Conservation (phyloP, 306 rosid genomes). For the Dryas octopetala region DNA sequence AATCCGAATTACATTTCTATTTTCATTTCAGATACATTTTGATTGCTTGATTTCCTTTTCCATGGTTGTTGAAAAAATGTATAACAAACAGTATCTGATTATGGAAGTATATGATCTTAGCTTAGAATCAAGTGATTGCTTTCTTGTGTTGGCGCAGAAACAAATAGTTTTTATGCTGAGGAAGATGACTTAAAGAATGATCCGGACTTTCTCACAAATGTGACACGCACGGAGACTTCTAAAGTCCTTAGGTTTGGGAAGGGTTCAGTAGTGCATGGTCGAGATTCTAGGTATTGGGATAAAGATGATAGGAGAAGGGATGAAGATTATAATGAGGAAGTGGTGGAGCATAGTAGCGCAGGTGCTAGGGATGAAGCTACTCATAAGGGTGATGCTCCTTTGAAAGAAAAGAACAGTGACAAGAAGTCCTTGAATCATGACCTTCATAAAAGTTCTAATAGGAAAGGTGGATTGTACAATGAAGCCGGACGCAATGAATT, state of each 20-base stretch:
- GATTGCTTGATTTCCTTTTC: slow-evolving; percentile 3
- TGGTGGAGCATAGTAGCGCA: slow-evolving; percentile 38
- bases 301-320: slow-evolving; percentile 96
- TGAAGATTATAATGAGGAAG: slow-evolving; percentile 74
- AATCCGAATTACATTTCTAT: neutral
- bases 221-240: slow-evolving; percentile 63
- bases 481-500: slow-evolving; percentile 96
- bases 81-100: neutral
- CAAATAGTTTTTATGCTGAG: slow-evolving; percentile 39
- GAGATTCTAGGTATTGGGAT: slow-evolving; percentile 98
- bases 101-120: slow-evolving; percentile 2
- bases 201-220: slow-evolving; percentile 78
- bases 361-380: slow-evolving; percentile 32
- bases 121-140: slow-evolving; percentile 19
- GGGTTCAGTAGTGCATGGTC: slow-evolving; percentile 65
- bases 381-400: slow-evolving; percentile 28
- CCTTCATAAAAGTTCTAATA: slow-evolving; percentile 35
- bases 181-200: slow-evolving; percentile 59
- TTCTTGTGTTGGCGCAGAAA: slow-evolving; percentile 48
- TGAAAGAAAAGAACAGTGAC: slow-evolving; percentile 30
- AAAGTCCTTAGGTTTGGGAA: slow-evolving; percentile 80
- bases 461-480: slow-evolving; percentile 79
- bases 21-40: neutral
- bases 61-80: neutral
- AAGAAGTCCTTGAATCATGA: slow-evolving; percentile 39